A percentile compares a stretch with the other conserved stretches of the same genome.
These are phyloP conservation scores for Vitis vinifera DNA, from an alignment of 164 flowering plant species.

Conservation along the genomic window DNA sequence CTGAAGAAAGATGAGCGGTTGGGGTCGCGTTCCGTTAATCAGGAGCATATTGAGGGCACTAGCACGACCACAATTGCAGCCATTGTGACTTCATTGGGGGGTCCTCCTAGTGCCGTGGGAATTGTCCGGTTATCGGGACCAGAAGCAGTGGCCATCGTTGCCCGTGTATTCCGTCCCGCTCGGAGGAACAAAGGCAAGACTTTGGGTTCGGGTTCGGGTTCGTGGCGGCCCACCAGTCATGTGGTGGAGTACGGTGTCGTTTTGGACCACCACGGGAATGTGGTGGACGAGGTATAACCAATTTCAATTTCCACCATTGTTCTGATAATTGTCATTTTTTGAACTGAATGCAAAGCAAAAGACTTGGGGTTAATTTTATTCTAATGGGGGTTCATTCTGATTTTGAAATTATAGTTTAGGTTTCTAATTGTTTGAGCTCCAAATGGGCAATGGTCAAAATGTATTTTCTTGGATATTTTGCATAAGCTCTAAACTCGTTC, in stretches of 20 bases:
- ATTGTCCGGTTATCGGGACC: constrained; percentile 88
- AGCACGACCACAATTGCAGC: constrained; percentile 78
- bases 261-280: constrained; percentile 56
- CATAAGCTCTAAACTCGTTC: too few relatives aligned
- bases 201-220: constrained; percentile 5
- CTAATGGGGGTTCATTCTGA: too few relatives aligned
- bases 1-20: constrained; percentile 48
- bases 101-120: constrained; percentile 86
- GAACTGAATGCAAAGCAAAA: too few relatives aligned
- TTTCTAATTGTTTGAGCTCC: too few relatives aligned
- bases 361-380: too few relatives aligned
- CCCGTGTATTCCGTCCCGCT: constrained; percentile 56
- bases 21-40: constrained; percentile 2
- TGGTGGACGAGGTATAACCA: constrained; percentile 74
- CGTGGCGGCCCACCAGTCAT: constrained; percentile 82
- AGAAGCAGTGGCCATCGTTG: constrained; percentile 60
- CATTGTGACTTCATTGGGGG: constrained; percentile 86
- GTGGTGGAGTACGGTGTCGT: constrained; percentile 88
- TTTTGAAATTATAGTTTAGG: too few relatives aligned
- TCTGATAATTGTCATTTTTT: too few relatives aligned
- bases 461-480: too few relatives aligned
- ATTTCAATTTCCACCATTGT: too few relatives aligned
- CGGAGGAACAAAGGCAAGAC: constrained; percentile 31
- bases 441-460: too few relatives aligned
- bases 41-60: constrained; percentile 11